Evolutionary conservation across 306 rosid genomes (phyloP).

Genomic region (Fragaria ananassa): DNA sequence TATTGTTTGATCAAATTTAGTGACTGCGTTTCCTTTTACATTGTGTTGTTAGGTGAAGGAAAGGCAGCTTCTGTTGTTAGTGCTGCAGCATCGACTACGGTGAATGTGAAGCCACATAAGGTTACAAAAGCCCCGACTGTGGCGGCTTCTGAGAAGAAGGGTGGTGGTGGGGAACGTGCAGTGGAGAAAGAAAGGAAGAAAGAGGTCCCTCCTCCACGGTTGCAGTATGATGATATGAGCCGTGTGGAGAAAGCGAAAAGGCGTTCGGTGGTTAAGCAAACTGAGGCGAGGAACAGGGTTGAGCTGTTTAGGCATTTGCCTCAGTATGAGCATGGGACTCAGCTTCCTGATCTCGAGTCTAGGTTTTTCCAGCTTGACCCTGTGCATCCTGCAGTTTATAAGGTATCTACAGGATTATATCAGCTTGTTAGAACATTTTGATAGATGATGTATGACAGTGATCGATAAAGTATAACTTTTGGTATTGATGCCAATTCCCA

Average conservation of each 20-base stretch:
- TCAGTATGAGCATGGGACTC: constrained; percentile 75
- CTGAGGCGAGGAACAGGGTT: constrained; percentile 79
- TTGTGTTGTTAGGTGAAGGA: constrained; percentile 46
- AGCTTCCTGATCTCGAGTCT: constrained; percentile 71
- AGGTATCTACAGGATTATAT: constrained; percentile 40
- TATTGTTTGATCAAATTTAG: neutral
- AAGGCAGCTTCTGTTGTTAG: constrained; percentile 36
- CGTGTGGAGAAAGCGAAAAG: constrained; percentile 75
- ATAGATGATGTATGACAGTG: constrained; percentile 40
- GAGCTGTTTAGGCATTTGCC: constrained; percentile 91
- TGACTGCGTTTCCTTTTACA: neutral
- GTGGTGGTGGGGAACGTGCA: constrained; percentile 41
- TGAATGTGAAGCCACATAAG: constrained; percentile 34
- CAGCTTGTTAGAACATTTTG: constrained; percentile 3
- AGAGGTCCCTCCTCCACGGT: constrained; percentile 70
- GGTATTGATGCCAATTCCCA: constrained; percentile 39
- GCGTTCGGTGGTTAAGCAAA: constrained; percentile 68
- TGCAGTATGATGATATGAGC: constrained; percentile 75
- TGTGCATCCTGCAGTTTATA: constrained; percentile 77
- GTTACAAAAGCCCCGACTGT: constrained; percentile 30
- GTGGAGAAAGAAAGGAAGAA: constrained; percentile 80
- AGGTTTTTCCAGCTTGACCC: constrained; percentile 64
- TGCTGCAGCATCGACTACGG: constrained; percentile 24
- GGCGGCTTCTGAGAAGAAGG: constrained; percentile 52
- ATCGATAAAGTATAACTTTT: constrained; percentile 34